phyloP scores from a whole-genome alignment of 345 rosid genomes.

The Pistacia atlantica region DNA sequence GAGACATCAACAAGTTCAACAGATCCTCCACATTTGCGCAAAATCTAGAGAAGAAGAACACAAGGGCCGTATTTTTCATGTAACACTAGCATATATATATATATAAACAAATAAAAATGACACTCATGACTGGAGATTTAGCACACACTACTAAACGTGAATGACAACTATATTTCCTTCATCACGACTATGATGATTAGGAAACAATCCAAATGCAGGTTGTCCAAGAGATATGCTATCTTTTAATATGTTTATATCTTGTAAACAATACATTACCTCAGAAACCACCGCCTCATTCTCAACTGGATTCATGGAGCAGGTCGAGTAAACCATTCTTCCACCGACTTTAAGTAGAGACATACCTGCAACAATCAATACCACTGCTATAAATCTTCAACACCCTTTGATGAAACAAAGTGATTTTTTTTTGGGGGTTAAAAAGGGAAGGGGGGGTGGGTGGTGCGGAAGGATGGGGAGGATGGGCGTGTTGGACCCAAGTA shows the following conservation, averaged over 20 bases:
- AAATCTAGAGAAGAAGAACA: slow-evolving; percentile 44
- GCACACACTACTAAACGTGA: neutral
- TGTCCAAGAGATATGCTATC: neutral
- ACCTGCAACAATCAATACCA: slow-evolving; percentile 48
- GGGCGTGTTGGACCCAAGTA: no score
- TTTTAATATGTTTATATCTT: neutral
- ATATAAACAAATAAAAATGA: neutral
- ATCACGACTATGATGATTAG: neutral
- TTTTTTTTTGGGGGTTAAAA: no score
- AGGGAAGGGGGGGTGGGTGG: neutral
- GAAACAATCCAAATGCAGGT: neutral
- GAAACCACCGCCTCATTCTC: slow-evolving; percentile 98
- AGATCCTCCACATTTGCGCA: slow-evolving; percentile 75
- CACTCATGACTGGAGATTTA: neutral
- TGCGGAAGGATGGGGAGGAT: no score
- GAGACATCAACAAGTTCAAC: slow-evolving; percentile 91
- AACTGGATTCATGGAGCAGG: slow-evolving; percentile 98
- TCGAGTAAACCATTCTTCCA: slow-evolving; percentile 97
- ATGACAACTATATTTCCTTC: neutral
- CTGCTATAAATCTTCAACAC: neutral
- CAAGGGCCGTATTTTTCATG: neutral
- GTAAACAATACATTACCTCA: slow-evolving; percentile 53
- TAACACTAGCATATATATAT: neutral
- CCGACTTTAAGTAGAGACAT: slow-evolving; percentile 83
- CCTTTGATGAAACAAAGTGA: neutral